These are phyloP conservation scores for Trichoderma aggressivum DNA, from an alignment of 2,329 filamentous ascomycete genomes.

Conservation along the genomic window DNA sequence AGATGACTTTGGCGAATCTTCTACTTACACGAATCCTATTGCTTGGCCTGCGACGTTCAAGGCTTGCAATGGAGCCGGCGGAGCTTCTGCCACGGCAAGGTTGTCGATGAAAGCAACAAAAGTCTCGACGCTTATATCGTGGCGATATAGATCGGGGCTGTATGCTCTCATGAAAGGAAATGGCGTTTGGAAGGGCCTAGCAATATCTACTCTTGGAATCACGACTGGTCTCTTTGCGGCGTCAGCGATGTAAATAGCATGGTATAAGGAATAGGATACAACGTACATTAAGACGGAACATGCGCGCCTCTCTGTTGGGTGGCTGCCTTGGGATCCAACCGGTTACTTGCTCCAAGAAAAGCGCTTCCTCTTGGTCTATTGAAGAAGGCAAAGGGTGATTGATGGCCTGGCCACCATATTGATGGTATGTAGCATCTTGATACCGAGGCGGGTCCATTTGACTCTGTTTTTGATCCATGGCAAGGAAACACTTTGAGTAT, in stretches of 20 bases:
- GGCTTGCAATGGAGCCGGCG: neutral
- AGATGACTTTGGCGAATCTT: neutral
- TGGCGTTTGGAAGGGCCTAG: neutral
- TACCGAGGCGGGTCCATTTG: neutral
- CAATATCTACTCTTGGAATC: neutral
- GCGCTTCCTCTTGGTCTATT: neutral
- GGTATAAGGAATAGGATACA: neutral
- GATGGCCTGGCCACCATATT: neutral
- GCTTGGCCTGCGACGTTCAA: neutral
- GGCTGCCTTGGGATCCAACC: neutral
- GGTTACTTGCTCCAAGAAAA: neutral
- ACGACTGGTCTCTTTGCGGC: neutral
- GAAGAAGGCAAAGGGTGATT: neutral
- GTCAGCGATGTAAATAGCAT: neutral
- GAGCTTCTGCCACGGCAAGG: neutral
- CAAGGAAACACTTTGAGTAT: neutral
- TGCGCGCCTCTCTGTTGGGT: neutral
- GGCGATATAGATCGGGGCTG: neutral
- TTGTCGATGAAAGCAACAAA: neutral
- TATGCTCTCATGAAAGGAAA: neutral
- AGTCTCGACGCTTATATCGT: neutral
- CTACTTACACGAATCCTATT: neutral
- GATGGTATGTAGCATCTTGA: neutral
- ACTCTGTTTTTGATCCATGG: neutral
- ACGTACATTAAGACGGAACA: neutral